phyloP scores from a whole-genome alignment of 495 filamentous ascomycete genomes.

The Elasticomyces elasticus region DNA sequence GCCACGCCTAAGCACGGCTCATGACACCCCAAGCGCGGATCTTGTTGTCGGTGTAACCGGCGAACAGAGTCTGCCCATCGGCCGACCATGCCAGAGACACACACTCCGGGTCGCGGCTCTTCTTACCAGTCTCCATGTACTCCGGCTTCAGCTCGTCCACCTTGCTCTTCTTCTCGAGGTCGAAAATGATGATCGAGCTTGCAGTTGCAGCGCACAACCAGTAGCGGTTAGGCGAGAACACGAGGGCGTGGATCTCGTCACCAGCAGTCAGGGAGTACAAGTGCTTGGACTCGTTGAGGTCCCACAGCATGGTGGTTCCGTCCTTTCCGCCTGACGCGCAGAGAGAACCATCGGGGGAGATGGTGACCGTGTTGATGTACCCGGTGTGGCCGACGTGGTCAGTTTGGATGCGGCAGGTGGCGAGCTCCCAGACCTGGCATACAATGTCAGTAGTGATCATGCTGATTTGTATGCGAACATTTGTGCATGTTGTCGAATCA shows the following conservation, averaged over 20 bases:
- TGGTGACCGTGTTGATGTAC: conserved; percentile 99
- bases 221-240: conserved; percentile 99
- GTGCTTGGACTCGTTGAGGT: conserved; percentile 99
- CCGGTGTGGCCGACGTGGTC: conserved; percentile 99
- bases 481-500: conserved; percentile 47
- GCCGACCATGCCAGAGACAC: conserved; percentile 93
- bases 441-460: conserved; percentile 10
- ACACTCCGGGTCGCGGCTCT: conserved; percentile 98
- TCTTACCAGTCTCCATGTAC: conserved; percentile 93
- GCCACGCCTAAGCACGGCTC: conserved; percentile 39
- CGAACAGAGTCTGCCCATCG: conserved; percentile 97
- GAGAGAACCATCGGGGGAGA: conserved; percentile 98
- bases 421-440: conserved; percentile 93
- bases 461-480: not conserved
- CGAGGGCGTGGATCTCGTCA: conserved; percentile 99
- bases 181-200: conserved; percentile 99
- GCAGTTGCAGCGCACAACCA: conserved; percentile 98
- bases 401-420: conserved; percentile 97
- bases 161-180: conserved; percentile 99
- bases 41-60: conserved; percentile 99
- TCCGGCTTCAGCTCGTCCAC: conserved; percentile 99
- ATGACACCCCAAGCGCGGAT: conserved; percentile 99
- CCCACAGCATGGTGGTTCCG: conserved; percentile 99
- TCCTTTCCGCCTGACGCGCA: conserved; percentile 99
- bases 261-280: conserved; percentile 98